Evolutionary conservation across 2,329 filamentous ascomycete genomes (phyloP).

Genomic region (Botrytis paeoniae): DNA sequence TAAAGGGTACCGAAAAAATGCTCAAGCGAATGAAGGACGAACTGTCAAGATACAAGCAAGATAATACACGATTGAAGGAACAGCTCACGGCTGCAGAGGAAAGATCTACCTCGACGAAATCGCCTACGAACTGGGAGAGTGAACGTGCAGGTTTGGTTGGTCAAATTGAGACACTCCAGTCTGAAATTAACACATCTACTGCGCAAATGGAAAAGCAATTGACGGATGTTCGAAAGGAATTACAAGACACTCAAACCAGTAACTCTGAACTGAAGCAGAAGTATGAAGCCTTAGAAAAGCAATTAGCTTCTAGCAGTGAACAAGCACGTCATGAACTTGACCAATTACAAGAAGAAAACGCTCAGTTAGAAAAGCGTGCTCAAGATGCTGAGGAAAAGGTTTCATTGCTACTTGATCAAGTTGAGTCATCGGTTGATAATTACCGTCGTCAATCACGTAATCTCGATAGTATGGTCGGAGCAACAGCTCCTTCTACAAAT

Average conservation of each 20-base stretch:
- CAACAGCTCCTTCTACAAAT: slow-evolving; percentile 38
- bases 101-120: slow-evolving; percentile 44
- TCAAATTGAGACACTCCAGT: slow-evolving; percentile 67
- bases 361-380: slow-evolving; percentile 75
- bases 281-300: slow-evolving; percentile 52
- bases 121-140: slow-evolving; percentile 63
- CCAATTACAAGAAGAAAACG: slow-evolving; percentile 78
- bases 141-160: slow-evolving; percentile 67
- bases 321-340: slow-evolving; percentile 68
- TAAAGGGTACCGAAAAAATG: slow-evolving; percentile 99
- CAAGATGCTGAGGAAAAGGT: slow-evolving; percentile 91
- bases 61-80: slow-evolving; percentile 77
- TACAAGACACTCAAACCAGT: slow-evolving; percentile 62
- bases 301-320: slow-evolving; percentile 54
- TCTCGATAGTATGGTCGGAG: slow-evolving; percentile 49
- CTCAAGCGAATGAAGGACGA: slow-evolving; percentile 98
- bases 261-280: slow-evolving; percentile 63
- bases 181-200: slow-evolving; percentile 64
- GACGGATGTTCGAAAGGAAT: slow-evolving; percentile 62
- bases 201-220: slow-evolving; percentile 70
- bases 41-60: slow-evolving; percentile 83
- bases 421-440: slow-evolving; percentile 89
- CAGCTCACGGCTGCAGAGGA: slow-evolving; percentile 71
- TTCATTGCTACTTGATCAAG: slow-evolving; percentile 86
- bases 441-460: slow-evolving; percentile 76